phyloP scores from a whole-genome alignment of 805 yeast genomes.

The Cyberlindnera misumaiensis region DNA sequence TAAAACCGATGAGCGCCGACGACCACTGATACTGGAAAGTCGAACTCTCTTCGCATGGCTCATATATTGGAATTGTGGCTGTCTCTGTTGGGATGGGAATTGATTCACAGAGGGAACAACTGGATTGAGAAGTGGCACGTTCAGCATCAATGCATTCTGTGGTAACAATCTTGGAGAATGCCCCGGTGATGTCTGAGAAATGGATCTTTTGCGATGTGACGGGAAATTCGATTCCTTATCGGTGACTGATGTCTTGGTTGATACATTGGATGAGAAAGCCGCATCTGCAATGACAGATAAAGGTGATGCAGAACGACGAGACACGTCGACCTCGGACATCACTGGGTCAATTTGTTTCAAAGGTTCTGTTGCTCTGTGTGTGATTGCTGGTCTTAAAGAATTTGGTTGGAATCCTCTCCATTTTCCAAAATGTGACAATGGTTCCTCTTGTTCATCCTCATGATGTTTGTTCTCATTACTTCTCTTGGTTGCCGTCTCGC shows the following conservation, averaged over 20 bases:
- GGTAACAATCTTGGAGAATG: conserved; percentile 8
- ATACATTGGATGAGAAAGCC: neutral
- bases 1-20: conserved; percentile 52
- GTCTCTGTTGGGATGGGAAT: conserved; percentile 23
- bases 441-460: conserved; percentile 4
- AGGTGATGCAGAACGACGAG: conserved; percentile 7
- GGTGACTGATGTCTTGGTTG: neutral
- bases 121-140: conserved; percentile 37
- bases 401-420: conserved; percentile 21
- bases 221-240: conserved; percentile 3
- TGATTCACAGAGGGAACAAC: conserved; percentile 27
- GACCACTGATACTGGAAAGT: conserved; percentile 37
- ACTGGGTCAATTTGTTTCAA: neutral
- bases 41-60: conserved; percentile 49
- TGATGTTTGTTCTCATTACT: conserved; percentile 23
- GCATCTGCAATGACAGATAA: neutral
- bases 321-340: neutral
- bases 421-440: conserved; percentile 17
- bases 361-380: neutral
- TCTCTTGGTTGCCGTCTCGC: conserved; percentile 52
- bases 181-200: conserved; percentile 7
- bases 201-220: conserved; percentile 10
- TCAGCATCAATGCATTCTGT: conserved; percentile 15
- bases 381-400: neutral
- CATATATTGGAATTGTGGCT: conserved; percentile 41